Conservation (phyloP, 2,329 filamentous ascomycete genomes). For the Aspergillus awamori region DNA sequence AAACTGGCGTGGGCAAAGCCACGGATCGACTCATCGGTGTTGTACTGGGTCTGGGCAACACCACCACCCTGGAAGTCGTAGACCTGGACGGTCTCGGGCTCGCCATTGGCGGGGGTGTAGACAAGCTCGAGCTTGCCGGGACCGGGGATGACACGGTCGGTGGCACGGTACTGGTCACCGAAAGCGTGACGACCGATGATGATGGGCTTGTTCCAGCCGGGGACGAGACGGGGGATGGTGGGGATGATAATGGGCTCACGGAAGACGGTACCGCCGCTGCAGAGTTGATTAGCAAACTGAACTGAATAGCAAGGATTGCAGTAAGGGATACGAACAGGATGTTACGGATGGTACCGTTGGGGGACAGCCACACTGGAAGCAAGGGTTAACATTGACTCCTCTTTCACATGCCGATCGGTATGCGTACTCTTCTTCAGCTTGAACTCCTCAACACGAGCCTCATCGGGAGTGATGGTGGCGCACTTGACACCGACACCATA, state of each 20-base stretch:
- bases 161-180: conserved; percentile 97
- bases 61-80: conserved; percentile 85
- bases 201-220: conserved; percentile 98
- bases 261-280: conserved; percentile 89
- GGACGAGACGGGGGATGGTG: conserved; percentile 87
- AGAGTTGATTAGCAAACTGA: conserved; percentile 27
- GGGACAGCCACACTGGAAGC: conserved; percentile 86
- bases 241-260: conserved; percentile 97
- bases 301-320: not conserved
- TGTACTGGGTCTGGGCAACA: conserved; percentile 95
- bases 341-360: conserved; percentile 83
- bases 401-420: conserved; percentile 8
- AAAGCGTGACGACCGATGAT: conserved; percentile 98
- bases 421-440: conserved; percentile 94
- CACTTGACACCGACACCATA: conserved; percentile 99
- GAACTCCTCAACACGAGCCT: conserved; percentile 95
- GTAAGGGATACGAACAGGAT: conserved; percentile 52
- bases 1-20: conserved; percentile 97
- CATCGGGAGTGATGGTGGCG: conserved; percentile 97
- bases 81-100: conserved; percentile 85
- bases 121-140: conserved; percentile 92
- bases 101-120: conserved; percentile 78
- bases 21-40: conserved; percentile 91
- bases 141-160: conserved; percentile 81
- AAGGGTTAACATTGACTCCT: conserved; percentile 17